Evolutionary conservation across 495 filamentous ascomycete genomes (phyloP).

Genomic region (Clavariopsis aquatica): DNA sequence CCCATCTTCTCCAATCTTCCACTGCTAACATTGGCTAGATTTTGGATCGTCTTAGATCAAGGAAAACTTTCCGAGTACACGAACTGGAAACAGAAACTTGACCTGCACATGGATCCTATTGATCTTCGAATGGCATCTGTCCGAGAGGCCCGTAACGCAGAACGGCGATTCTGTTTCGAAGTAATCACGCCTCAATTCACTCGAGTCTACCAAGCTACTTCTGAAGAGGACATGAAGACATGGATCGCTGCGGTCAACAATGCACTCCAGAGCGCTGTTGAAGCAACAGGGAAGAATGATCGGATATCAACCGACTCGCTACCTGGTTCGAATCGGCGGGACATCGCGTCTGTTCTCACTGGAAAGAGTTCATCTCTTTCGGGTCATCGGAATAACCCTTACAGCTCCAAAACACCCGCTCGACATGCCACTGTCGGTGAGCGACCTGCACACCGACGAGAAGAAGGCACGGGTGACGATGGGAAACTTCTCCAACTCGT

Average conservation of each 20-base stretch:
- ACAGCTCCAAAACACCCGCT: conserved; percentile 59
- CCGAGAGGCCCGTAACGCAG: conserved; percentile 88
- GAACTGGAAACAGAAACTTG: conserved; percentile 97
- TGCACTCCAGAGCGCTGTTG: conserved; percentile 91
- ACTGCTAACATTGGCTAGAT: conserved; percentile 54
- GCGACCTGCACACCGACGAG: conserved; percentile 69
- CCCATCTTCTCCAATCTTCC: not conserved
- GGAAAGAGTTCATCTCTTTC: conserved; percentile 86
- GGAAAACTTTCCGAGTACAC: conserved; percentile 96
- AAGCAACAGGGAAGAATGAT: conserved; percentile 65
- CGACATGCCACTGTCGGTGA: conserved; percentile 89
- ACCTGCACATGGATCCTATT: conserved; percentile 97
- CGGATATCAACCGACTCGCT: conserved; percentile 46
- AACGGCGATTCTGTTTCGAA: conserved; percentile 96
- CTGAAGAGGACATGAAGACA: conserved; percentile 94
- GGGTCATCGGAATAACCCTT: conserved; percentile 56
- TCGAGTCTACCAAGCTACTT: conserved; percentile 95
- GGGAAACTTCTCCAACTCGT: conserved; percentile 82
- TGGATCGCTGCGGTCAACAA: conserved; percentile 99
- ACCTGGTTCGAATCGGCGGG: conserved; percentile 60
- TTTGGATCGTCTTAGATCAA: conserved; percentile 97
- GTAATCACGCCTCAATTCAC: conserved; percentile 97
- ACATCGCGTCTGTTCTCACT: conserved; percentile 88
- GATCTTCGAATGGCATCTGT: conserved; percentile 97
- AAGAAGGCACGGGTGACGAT: conserved; percentile 72